Evolutionary conservation across 2,329 filamentous ascomycete genomes (phyloP).

Genomic region (Botrytis galanthina): DNA sequence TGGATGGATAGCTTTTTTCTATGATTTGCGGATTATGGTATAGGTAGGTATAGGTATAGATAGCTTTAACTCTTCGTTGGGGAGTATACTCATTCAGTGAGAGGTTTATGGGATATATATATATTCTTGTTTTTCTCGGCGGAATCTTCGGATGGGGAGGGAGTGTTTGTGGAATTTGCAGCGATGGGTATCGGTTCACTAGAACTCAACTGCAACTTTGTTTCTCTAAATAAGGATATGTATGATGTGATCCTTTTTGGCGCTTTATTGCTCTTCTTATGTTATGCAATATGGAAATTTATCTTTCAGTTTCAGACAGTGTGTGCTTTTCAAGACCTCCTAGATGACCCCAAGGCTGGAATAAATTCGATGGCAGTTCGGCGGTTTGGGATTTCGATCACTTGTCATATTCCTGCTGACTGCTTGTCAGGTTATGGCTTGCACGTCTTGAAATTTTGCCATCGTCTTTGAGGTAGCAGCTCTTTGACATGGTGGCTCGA

Average conservation of each 20-base stretch:
- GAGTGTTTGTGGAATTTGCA: not conserved
- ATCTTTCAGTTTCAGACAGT: conserved; percentile 22
- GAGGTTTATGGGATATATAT: not conserved
- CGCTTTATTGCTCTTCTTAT: not conserved
- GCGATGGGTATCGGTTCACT: not conserved
- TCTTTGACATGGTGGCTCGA: conserved; percentile 22
- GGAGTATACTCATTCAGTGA: not conserved
- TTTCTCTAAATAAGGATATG: not conserved
- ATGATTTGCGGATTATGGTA: not conserved
- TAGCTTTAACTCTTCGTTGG: not conserved
- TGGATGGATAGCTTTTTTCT: not conserved
- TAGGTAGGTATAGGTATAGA: not conserved
- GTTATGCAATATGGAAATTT: conserved; percentile 7
- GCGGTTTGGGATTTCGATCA: conserved; percentile 8
- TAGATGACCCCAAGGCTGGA: conserved; percentile 21
- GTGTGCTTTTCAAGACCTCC: not conserved
- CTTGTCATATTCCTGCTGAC: conserved; percentile 29
- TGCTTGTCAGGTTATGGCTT: conserved; percentile 41
- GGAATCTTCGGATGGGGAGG: not conserved
- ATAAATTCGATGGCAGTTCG: conserved; percentile 11
- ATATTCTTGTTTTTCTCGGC: not conserved
- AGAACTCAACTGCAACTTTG: not conserved
- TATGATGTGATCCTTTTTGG: not conserved
- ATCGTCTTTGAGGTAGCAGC: conserved; percentile 27
- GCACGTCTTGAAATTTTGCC: conserved; percentile 20